These are phyloP conservation scores for Chlorella vulgaris DNA, from an alignment of 139 green algal species.

Conservation along the genomic window DNA sequence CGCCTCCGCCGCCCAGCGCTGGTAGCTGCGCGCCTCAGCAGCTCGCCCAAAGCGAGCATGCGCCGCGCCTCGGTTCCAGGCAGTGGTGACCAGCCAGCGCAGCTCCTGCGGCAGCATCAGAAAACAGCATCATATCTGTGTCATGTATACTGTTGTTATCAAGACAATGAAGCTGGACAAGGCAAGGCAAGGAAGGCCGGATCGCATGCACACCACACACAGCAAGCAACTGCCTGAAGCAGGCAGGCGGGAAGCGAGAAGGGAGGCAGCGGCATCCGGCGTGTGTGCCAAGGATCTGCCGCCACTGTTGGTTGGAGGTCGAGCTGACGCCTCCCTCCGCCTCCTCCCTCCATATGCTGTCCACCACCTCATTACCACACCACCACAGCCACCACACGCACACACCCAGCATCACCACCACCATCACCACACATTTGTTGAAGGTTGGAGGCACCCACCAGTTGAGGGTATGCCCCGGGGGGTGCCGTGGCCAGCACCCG, in stretches of 20 bases:
- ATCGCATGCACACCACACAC: no score
- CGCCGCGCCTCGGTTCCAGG: constrained; percentile 40
- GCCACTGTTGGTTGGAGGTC: neutral
- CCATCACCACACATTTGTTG: no score
- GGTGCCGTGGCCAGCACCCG: constrained; percentile 6
- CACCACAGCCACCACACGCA: neutral
- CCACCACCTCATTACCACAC: neutral
- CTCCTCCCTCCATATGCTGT: neutral
- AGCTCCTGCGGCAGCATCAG: constrained; percentile 3
- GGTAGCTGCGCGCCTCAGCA: constrained; percentile 15
- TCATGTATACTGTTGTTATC: no score
- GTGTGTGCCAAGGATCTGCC: no score
- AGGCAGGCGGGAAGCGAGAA: no score
- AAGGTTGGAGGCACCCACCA: no score
- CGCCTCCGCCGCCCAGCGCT: constrained; percentile 16
- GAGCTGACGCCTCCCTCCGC: neutral
- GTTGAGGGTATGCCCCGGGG: neutral
- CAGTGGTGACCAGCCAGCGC: constrained; percentile 29
- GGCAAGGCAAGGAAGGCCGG: no score
- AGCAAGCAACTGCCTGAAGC: no score
- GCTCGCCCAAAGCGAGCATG: constrained; percentile 14
- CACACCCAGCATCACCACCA: neutral
- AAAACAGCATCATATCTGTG: no score
- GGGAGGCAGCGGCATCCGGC: no score
- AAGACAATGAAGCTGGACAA: no score